Conservation (phyloP, 2,329 filamentous ascomycete genomes). For the Fusarium sp. region DNA sequence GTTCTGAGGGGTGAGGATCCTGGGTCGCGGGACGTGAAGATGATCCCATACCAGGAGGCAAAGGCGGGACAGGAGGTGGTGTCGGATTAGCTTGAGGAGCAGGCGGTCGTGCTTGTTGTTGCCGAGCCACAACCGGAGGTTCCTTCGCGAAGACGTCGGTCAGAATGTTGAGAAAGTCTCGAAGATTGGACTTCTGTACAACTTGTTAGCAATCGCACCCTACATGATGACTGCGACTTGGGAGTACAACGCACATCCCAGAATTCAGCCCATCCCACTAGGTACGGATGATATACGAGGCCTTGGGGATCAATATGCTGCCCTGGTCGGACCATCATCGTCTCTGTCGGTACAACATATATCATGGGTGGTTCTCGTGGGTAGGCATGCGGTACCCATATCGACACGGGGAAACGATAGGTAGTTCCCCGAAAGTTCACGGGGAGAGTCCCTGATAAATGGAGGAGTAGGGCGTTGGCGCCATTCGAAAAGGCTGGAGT, state of each 20-base stretch:
- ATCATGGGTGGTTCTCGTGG: slow-evolving; percentile 86
- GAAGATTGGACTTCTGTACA: slow-evolving; percentile 80
- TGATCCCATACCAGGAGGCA: slow-evolving; percentile 71
- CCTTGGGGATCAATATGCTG: slow-evolving; percentile 96
- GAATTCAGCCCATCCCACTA: slow-evolving; percentile 88
- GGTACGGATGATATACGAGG: slow-evolving; percentile 93
- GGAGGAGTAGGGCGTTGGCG: slow-evolving; percentile 85
- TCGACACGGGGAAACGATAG: slow-evolving; percentile 89
- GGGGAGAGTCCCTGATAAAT: slow-evolving; percentile 89
- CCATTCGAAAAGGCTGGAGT: slow-evolving; percentile 86
- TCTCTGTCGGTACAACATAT: slow-evolving; percentile 89
- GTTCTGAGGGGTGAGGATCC: slow-evolving; percentile 51
- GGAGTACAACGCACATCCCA: slow-evolving; percentile 79
- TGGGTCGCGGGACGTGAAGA: slow-evolving; percentile 56
- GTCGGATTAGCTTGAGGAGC: slow-evolving; percentile 53
- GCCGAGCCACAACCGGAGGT: slow-evolving; percentile 86
- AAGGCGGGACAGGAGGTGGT: slow-evolving; percentile 78
- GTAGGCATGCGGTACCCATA: slow-evolving; percentile 95
- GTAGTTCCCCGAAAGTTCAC: slow-evolving; percentile 88
- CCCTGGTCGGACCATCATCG: slow-evolving; percentile 90
- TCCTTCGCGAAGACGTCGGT: slow-evolving; percentile 94
- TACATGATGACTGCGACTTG: neutral
- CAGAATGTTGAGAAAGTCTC: slow-evolving; percentile 85
- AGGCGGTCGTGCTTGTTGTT: slow-evolving; percentile 63
- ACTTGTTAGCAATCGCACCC: slow-evolving; percentile 9